A percentile compares a stretch with the other conserved stretches of the same genome.
phyloP scores from a whole-genome alignment of 169 alveolate species.

The Eimeria acervulina region DNA sequence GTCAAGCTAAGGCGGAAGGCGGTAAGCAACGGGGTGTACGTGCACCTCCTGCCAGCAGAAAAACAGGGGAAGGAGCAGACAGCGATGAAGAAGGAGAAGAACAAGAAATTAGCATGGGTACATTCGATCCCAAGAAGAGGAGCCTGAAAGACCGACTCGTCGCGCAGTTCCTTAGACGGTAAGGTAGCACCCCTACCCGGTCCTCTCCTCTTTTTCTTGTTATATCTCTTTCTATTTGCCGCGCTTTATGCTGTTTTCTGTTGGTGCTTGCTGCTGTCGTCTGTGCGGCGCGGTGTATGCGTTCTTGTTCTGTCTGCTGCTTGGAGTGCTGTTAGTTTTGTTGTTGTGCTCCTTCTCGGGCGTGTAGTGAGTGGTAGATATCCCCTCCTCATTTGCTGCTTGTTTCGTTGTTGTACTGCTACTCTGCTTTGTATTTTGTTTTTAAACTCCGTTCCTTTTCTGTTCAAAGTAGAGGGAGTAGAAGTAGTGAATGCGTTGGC shows the following conservation, averaged over 20 bases:
- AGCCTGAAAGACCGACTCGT: slow-evolving; percentile 86
- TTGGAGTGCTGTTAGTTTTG: too few species aligned
- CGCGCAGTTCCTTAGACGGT: slow-evolving; percentile 87
- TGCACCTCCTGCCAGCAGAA: slow-evolving; percentile 17
- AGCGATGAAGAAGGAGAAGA: slow-evolving; percentile 70
- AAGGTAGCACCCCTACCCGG: neutral
- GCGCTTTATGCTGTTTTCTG: neutral
- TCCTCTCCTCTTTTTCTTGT: neutral
- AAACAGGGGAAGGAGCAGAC: neutral
- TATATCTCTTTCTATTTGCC: too few species aligned
- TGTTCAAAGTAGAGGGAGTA: too few species aligned
- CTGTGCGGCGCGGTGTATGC: too few species aligned
- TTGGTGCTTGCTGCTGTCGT: too few species aligned
- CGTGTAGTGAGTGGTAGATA: too few species aligned
- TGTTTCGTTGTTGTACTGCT: neutral
- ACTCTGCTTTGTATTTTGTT: neutral
- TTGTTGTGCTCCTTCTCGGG: too few species aligned
- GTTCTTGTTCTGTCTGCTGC: too few species aligned
- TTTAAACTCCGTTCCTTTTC: neutral
- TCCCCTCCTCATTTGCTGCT: too few species aligned
- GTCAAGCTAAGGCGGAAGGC: slow-evolving; percentile 39
- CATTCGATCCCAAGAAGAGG: slow-evolving; percentile 87
- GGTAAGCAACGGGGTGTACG: slow-evolving; percentile 61
- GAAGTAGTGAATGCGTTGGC: too few species aligned
- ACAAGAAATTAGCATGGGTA: slow-evolving; percentile 86